Base-by-base conservation (phyloP, 257 asterid genomes). In the Petunia secreta region DNA sequence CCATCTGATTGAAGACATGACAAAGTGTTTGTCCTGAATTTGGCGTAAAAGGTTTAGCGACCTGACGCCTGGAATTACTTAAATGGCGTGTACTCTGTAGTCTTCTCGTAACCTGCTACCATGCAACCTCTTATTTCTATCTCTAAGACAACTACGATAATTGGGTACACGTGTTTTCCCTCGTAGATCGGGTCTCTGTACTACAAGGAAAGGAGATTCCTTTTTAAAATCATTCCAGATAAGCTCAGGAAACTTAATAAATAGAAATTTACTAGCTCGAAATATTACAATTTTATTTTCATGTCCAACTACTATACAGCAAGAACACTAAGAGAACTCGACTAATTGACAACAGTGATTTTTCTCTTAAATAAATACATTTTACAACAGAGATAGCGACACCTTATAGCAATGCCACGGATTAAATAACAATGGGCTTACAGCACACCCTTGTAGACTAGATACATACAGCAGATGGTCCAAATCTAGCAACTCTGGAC, bases 181-280 rank as follows among this genome's bases (percentile, higher is more conserved):
- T 25, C 25, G 25, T 25, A 25, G 25, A 25, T 25, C 25, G 25
- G 25, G 25, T 25, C 25, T 25, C 25, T 25, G 25, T 25, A 25
- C 25, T 25, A 25, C 67, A 62, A 52, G 57, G 57, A 4, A 52
- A 4, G 11, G 57, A 52, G 3, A 9, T 52, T 52, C 57, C 57
- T 52, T 8, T 14, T 9, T 52, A 52, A 14, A 9, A 4, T 52
- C 4, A 46, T 46, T 46, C 58, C 77, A 25, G 25, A 69, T 25
- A 9, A 69, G 25, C 77, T 46, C 62, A 34, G 77, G 10, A 13
- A 11, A 43, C 62, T 34, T 11, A 3, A 48, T 11, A 73, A 71
- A 73, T 50, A 71, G 34, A 73, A 73, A 73, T 50, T 73, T 73
- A 73, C 62, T 25, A 36, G 54, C 62, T 71, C 77, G 48, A 71